phyloP scores from a whole-genome alignment of 768 basidiomycete genomes.

The Fistulinella prunicolor region DNA sequence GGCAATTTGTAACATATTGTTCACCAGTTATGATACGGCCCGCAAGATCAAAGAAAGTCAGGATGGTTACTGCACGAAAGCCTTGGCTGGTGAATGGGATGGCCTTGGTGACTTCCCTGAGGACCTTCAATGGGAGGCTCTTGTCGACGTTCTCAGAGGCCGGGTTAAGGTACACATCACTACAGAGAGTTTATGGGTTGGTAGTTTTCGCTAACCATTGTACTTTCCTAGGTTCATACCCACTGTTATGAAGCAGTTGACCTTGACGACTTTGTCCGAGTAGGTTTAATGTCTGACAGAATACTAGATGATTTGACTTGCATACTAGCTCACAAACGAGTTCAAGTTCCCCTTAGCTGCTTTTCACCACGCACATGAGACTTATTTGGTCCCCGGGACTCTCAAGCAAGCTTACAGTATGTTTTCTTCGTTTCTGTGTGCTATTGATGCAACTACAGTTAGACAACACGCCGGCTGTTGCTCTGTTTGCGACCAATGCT shows the following conservation, averaged over 20 bases:
- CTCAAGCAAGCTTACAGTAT: conserved; percentile 66
- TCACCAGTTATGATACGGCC: conserved; percentile 48
- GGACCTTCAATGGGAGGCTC: conserved; percentile 65
- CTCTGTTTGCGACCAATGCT: conserved; percentile 78
- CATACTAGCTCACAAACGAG: conserved; percentile 76
- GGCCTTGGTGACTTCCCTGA: conserved; percentile 62
- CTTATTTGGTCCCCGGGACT: conserved; percentile 82
- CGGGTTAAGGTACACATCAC: conserved; percentile 59
- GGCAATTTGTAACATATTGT: conserved; percentile 1
- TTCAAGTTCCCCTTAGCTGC: conserved; percentile 82
- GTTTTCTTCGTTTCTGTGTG: conserved; percentile 1
- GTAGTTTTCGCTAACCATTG: neutral
- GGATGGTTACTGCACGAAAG: conserved; percentile 51
- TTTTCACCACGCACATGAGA: conserved; percentile 86
- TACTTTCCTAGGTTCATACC: conserved; percentile 25
- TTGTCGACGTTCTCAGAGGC: conserved; percentile 82
- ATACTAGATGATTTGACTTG: conserved; percentile 1
- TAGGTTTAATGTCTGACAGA: conserved; percentile 32
- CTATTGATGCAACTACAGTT: neutral
- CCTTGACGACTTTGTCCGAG: conserved; percentile 64
- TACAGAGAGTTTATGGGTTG: neutral
- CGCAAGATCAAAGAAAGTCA: conserved; percentile 51
- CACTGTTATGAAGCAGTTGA: conserved; percentile 62
- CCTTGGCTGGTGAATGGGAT: conserved; percentile 37
- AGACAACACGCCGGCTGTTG: conserved; percentile 65